phyloP scores from a whole-genome alignment of 129 eudicot genomes.

The Pittosporum tobira region DNA sequence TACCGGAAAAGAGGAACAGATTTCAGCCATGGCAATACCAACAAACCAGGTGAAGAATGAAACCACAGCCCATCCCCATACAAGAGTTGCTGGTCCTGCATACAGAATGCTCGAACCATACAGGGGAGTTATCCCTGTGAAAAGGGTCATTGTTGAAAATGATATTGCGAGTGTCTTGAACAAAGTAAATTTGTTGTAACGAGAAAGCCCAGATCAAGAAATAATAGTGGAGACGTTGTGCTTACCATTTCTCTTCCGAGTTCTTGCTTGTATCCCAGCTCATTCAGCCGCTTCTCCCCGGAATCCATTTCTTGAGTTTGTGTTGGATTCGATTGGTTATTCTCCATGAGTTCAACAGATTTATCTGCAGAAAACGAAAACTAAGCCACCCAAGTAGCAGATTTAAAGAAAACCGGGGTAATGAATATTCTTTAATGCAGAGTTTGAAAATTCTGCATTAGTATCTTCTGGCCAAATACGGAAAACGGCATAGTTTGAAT shows the following conservation, averaged over 20 bases:
- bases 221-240: too few species aligned
- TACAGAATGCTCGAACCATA: constrained; percentile 29
- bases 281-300: constrained; percentile 35
- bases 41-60: constrained; percentile 39
- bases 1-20: constrained; percentile 41
- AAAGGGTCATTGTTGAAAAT: constrained; percentile 32
- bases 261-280: constrained; percentile 44
- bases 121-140: constrained; percentile 34
- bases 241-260: constrained; percentile 34
- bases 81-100: constrained; percentile 30
- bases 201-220: background rate
- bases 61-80: constrained; percentile 42
- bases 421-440: too few species aligned
- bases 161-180: constrained; percentile 34
- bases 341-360: too few species aligned
- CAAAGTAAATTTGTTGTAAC: background rate
- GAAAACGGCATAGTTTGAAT: too few species aligned
- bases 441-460: too few species aligned
- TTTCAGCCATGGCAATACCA: constrained; percentile 39
- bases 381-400: too few species aligned
- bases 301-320: constrained; percentile 25
- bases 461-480: too few species aligned
- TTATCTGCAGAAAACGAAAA: too few species aligned
- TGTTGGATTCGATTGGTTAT: too few species aligned
- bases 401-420: too few species aligned